Evolutionary conservation across 768 basidiomycete genomes (phyloP).

Genomic region (Chalciporus sphaerocephalus): DNA sequence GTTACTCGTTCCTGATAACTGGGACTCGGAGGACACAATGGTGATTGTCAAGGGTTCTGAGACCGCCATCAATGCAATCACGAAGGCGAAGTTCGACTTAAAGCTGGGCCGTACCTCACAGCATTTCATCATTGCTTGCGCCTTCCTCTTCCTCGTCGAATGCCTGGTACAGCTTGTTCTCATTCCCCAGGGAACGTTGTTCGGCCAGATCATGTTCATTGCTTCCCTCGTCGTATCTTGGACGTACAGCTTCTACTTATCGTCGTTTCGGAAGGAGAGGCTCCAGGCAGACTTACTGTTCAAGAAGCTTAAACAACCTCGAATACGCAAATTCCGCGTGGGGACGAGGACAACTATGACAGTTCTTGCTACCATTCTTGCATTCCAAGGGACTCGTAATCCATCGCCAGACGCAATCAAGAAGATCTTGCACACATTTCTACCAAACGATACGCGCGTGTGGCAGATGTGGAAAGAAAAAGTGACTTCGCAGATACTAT

Average conservation of each 20-base stretch:
- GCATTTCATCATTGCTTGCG: constrained; percentile 14
- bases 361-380: constrained; percentile 17
- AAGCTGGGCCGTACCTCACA: constrained; percentile 7
- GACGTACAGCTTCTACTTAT: constrained; percentile 29
- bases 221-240: constrained; percentile 27
- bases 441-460: constrained; percentile 15
- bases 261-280: constrained; percentile 29
- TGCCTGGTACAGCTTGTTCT: constrained; percentile 32
- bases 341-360: constrained; percentile 19
- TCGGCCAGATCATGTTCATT: constrained; percentile 33
- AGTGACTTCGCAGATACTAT: constrained; percentile 12
- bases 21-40: constrained; percentile 12
- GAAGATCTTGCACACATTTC: constrained; percentile 15
- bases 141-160: constrained; percentile 26
- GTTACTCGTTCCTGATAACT: too few relatives aligned
- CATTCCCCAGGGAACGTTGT: constrained; percentile 29
- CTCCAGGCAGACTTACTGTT: constrained; percentile 22
- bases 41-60: constrained; percentile 26
- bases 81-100: constrained; percentile 24
- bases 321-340: constrained; percentile 10
- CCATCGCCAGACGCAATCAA: neutral
- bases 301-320: constrained; percentile 8
- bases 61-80: constrained; percentile 23
- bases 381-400: constrained; percentile 2
- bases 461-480: constrained; percentile 23